Evolutionary conservation across 2,329 filamentous ascomycete genomes (phyloP), one percentile per base, ranked within the genome.

Genomic region (Venturia effusa): DNA sequence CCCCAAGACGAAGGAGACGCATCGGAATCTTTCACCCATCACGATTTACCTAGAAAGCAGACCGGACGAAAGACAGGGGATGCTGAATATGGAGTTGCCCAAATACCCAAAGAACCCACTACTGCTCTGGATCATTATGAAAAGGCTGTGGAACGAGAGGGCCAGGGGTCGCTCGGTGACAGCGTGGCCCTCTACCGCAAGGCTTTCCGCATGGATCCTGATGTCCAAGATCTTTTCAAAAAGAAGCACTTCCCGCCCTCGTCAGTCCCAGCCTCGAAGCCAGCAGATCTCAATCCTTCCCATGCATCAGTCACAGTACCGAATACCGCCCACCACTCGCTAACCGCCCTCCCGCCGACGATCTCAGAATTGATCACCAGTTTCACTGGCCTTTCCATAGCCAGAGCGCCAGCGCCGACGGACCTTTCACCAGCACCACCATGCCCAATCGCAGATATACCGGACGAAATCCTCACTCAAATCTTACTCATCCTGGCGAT

Each of bases 71-170:
- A 72, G 64, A 37, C 40, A 27, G 77, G 76, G 68, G 77, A 78
- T 62, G 73, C 75, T 74, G 69, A 77, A 66, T 69, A 74, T 37
- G 67, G 73, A 11, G 68, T 73, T 66, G 68, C 72, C 3, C 66
- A 68, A 5, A 59, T 68, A 13, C 67, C 67, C 22, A 68, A 72
- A 65, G 83, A 88, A 68, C 89, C 89, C 4, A 79, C 80, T 27
- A 89, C 92, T 13, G 94, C 94, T 0, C 77, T 99, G 19, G 94
- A 97, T 69, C 90, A 96, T 74, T 97, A 94, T 70, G 94, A 97
- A 73, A 85, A 84, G 72, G 94, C 93, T 3, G 92, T 96, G 64
- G 89, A 95, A 75, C 92, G 87, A 74, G 94, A 99, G 76, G 84
- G 82, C 0, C 84, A 89, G 69, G 94, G 94, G 0, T 94, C 85